phyloP scores from a whole-genome alignment of 2,329 filamentous ascomycete species.

The Aureobasidium uvarum region DNA sequence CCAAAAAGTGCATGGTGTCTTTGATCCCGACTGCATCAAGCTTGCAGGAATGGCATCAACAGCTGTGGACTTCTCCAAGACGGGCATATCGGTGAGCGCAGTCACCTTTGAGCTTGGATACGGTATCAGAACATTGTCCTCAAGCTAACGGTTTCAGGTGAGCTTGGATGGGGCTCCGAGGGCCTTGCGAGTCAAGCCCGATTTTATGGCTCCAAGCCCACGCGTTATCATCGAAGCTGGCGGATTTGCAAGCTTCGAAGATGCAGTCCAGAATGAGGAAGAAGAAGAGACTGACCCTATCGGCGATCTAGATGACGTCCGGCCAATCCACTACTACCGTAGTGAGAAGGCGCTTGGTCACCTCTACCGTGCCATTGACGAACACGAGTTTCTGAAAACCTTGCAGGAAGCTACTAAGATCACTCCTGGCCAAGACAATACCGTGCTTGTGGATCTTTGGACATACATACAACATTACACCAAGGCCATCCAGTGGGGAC shows the following conservation, averaged over 20 bases:
- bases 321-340: constrained; percentile 57
- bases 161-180: constrained; percentile 48
- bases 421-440: constrained; percentile 10
- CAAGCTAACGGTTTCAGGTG: constrained; percentile 41
- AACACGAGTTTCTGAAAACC: constrained; percentile 61
- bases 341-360: constrained; percentile 67
- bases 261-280: constrained; percentile 43
- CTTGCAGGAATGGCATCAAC: constrained; percentile 44
- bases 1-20: constrained; percentile 29
- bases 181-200: constrained; percentile 45
- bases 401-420: constrained; percentile 37
- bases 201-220: constrained; percentile 55
- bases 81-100: constrained; percentile 56
- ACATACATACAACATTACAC: constrained; percentile 42
- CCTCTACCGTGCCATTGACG: constrained; percentile 71
- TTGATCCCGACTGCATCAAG: constrained; percentile 26
- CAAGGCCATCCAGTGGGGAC: constrained; percentile 40
- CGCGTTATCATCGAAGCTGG: constrained; percentile 44
- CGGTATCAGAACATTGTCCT: too few species aligned
- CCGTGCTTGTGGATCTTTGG: constrained; percentile 40
- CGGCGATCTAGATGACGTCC: constrained; percentile 37
- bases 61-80: constrained; percentile 48
- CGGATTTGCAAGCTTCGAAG: constrained; percentile 34
- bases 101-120: neutral
- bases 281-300: constrained; percentile 36